Conservation (phyloP, 2,329 filamentous ascomycete species). For the Aspergillus unguis region DNA sequence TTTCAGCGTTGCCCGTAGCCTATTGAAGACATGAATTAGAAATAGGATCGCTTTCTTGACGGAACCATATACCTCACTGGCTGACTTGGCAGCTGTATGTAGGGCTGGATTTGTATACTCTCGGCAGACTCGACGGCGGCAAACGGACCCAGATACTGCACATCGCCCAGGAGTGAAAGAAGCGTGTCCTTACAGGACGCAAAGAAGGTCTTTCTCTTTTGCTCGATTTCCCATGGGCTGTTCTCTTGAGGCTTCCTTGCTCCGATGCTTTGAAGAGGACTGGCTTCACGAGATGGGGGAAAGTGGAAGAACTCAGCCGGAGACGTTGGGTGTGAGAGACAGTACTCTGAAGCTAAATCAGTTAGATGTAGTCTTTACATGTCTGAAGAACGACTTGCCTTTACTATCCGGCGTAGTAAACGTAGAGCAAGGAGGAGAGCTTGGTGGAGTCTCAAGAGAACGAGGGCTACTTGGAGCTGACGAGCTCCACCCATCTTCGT, state of each 20-base stretch:
- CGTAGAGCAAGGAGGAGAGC: neutral
- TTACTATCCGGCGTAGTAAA: neutral
- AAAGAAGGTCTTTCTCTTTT: neutral
- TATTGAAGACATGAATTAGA: neutral
- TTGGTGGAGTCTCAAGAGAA: neutral
- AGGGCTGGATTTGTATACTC: neutral
- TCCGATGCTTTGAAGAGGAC: neutral
- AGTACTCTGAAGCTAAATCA: too few species aligned
- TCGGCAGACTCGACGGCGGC: neutral
- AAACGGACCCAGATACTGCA: neutral
- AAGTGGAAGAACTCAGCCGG: neutral
- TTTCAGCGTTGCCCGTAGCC: conserved; percentile 50
- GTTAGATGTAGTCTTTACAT: too few species aligned
- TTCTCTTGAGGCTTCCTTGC: neutral
- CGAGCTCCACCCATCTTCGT: neutral
- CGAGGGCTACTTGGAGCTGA: neutral
- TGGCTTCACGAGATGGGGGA: neutral
- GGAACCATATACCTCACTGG: too few species aligned
- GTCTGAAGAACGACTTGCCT: neutral
- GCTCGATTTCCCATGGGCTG: neutral
- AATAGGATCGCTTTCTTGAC: too few species aligned
- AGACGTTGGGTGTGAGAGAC: too few species aligned
- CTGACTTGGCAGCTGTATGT: neutral
- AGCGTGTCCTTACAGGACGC: neutral
- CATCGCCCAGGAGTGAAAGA: neutral